phyloP scores from a whole-genome alignment of 805 yeast genomes.

The Metschnikowia reukaufii region DNA sequence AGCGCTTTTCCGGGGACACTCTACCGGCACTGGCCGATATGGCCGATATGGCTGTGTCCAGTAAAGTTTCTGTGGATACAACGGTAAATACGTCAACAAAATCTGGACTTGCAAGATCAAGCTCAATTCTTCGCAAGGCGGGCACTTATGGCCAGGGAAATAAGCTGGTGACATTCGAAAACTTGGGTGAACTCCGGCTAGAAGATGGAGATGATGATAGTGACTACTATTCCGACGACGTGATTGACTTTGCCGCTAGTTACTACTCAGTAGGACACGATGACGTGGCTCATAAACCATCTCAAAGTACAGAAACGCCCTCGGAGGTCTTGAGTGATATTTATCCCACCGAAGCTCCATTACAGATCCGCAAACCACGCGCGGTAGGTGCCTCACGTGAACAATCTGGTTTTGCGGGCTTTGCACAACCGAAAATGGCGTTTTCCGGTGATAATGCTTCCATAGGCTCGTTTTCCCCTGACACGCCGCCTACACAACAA shows the following conservation, averaged over 20 bases:
- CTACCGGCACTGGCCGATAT: slow-evolving; percentile 1
- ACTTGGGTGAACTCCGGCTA: slow-evolving; percentile 29
- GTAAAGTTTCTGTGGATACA: not conserved
- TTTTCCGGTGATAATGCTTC: slow-evolving; percentile 24
- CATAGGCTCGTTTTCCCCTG: slow-evolving; percentile 41
- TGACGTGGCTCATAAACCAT: slow-evolving; percentile 14
- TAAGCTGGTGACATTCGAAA: slow-evolving; percentile 43
- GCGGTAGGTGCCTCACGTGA: not conserved
- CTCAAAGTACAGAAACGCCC: slow-evolving; percentile 24
- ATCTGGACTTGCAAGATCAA: slow-evolving; percentile 12
- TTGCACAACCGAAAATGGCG: slow-evolving; percentile 5
- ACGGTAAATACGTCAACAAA: not conserved
- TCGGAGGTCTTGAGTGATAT: slow-evolving; percentile 46
- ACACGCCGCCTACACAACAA: slow-evolving; percentile 30
- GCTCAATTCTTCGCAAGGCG: slow-evolving; percentile 18
- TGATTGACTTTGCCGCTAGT: slow-evolving; percentile 3
- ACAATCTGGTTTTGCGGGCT: not conserved
- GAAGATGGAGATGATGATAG: slow-evolving; percentile 14
- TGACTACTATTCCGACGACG: slow-evolving; percentile 12
- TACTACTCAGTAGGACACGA: slow-evolving; percentile 25
- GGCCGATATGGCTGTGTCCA: not conserved
- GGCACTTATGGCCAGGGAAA: slow-evolving; percentile 15
- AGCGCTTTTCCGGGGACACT: slow-evolving; percentile 19
- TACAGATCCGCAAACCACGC: slow-evolving; percentile 30
- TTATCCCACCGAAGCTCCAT: slow-evolving; percentile 35